Base-by-base conservation (phyloP, 2,329 filamentous ascomycete species). In the Alternaria sp. region DNA sequence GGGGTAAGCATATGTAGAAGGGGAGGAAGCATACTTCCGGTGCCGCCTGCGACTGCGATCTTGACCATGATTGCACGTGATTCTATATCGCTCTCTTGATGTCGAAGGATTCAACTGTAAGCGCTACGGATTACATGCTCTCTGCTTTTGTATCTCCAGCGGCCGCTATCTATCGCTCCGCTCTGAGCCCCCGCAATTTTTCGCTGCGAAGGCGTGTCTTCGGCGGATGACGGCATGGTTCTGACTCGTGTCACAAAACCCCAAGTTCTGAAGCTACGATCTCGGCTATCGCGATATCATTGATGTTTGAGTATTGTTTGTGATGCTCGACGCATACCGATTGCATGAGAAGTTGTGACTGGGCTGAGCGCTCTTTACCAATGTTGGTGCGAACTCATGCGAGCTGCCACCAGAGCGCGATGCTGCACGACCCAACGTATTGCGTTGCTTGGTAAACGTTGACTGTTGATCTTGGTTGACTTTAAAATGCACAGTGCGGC, bases 31-130 rank as follows among this genome's bases (percentile, higher is more conserved):
- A 10, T 74, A 78, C 77, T 78, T 67, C 77, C 76, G 2, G 77
- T 76, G n/a, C 77, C 77, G 30, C 77, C 77, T 28, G 76, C 77
- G 43, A 78, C 74, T 50, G 77, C 76, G 36, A 79, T 67, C 59
- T 73, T 78, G 50, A 79, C 76, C 77, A 78, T 79, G 21, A 44
- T 36, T 30, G 17, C 36, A 11, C 12, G n/a, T 17, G 30, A 47
- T 8, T 10, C 51, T 13, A 23, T 9, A 19, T 45, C 5, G 9
- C 45, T 21, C 4, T 36, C 8, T 23, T 2, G 11, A 52, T 8
- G 40, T 57, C n/a, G 36, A 40, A 40, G 36, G 15, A 46, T 57
- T 12, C 11, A 19, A 25, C 25, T 23, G 17, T 7, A n/a, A 23
- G 6, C 13, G 8, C 13, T 36, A 36, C 13, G 6, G 13, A 36